A percentile compares a stretch with the other conserved stretches of the same genome.
phyloP scores from a whole-genome alignment of 2,329 filamentous ascomycete species.

The Calcarisporium arbuscula region DNA sequence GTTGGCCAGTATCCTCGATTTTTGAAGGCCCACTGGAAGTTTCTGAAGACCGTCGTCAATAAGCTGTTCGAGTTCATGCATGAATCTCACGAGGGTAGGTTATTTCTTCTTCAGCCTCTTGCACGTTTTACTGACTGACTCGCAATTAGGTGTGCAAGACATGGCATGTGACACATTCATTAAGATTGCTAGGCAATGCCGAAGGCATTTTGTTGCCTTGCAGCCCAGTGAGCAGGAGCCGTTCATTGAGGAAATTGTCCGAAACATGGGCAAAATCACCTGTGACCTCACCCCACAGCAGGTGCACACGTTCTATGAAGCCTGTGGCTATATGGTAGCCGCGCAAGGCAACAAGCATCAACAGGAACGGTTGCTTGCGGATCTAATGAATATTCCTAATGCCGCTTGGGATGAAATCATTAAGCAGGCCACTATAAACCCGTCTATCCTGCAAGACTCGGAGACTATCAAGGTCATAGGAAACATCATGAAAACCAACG shows the following conservation, averaged over 20 bases:
- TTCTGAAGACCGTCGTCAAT: slow-evolving; percentile 98
- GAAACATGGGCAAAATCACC: slow-evolving; percentile 92
- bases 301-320: slow-evolving; percentile 98
- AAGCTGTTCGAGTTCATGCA: slow-evolving; percentile 99
- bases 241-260: slow-evolving; percentile 97
- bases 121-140: slow-evolving; percentile 17
- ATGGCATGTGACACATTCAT: slow-evolving; percentile 99
- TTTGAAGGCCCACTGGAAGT: slow-evolving; percentile 99
- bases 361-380: slow-evolving; percentile 84
- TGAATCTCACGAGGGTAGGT: slow-evolving; percentile 87
- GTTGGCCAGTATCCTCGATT: slow-evolving; percentile 98
- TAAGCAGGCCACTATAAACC: slow-evolving; percentile 74
- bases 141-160: slow-evolving; percentile 73
- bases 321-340: slow-evolving; percentile 98
- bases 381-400: slow-evolving; percentile 92
- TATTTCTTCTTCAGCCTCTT: slow-evolving; percentile 6
- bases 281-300: slow-evolving; percentile 93
- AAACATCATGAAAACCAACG: slow-evolving; percentile 99
- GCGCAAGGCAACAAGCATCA: slow-evolving; percentile 92
- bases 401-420: slow-evolving; percentile 95
- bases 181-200: slow-evolving; percentile 98
- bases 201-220: slow-evolving; percentile 91
- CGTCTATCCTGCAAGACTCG: slow-evolving; percentile 78
- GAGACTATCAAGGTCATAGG: slow-evolving; percentile 98
- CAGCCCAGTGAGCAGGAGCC: slow-evolving; percentile 92